A percentile compares a stretch with the other conserved stretches of the same genome.
Conservation (phyloP, 179 eudicot genomes). For the Carnegiea gigantea region DNA sequence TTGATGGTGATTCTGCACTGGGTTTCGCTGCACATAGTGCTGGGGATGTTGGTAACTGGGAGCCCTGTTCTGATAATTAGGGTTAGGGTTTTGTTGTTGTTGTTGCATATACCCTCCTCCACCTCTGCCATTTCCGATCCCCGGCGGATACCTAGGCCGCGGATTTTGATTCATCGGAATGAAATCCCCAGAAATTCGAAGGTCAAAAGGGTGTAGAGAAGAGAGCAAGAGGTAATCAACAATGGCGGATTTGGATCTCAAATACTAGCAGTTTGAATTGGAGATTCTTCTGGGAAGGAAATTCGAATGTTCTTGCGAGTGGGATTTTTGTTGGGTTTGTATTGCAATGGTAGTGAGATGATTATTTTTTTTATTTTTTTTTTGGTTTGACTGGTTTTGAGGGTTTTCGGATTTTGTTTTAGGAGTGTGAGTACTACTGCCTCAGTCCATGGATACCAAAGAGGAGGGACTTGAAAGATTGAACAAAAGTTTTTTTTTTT, state of each 20-base stretch:
- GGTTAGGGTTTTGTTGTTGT: slow-evolving; percentile 18
- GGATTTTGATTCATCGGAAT: slow-evolving; percentile 16
- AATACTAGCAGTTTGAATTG: neutral
- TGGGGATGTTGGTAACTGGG: slow-evolving; percentile 20
- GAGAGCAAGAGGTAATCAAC: neutral
- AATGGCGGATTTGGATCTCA: slow-evolving; percentile 11
- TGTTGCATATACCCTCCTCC: slow-evolving; percentile 18
- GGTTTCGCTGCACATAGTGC: slow-evolving; percentile 28
- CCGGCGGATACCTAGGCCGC: slow-evolving; percentile 40
- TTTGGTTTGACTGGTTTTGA: neutral
- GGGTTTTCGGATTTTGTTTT: neutral
- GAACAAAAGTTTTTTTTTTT: too few species aligned
- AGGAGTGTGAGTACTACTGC: too few species aligned
- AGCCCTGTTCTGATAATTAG: slow-evolving; percentile 26
- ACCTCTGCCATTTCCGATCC: slow-evolving; percentile 39
- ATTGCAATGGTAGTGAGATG: neutral
- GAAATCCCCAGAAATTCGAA: neutral
- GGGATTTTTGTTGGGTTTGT: neutral
- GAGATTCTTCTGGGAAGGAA: neutral
- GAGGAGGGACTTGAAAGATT: too few species aligned
- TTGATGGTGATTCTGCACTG: slow-evolving; percentile 25
- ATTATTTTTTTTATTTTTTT: too few species aligned
- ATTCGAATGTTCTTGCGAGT: neutral
- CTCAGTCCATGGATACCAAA: too few species aligned
- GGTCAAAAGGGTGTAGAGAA: neutral